A percentile compares a stretch with the other conserved stretches of the same genome.
Evolutionary conservation across 495 filamentous ascomycete genomes (phyloP).

Genomic region (Podospora sp.): DNA sequence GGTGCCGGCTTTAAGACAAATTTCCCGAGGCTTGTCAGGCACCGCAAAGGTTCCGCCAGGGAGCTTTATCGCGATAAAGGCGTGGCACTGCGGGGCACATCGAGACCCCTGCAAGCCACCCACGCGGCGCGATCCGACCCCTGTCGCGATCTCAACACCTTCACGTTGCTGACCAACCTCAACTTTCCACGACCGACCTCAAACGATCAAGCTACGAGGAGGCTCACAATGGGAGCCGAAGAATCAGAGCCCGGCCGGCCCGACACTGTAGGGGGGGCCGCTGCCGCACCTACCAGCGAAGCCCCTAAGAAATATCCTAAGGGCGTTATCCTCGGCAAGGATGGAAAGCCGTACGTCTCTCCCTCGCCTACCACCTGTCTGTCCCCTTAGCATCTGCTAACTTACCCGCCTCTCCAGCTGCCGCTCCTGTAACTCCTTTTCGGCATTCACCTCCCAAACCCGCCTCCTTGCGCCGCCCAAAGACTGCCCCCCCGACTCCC

Average conservation of each 20-base stretch:
- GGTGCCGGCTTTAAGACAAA: not conserved
- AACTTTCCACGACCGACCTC: not conserved
- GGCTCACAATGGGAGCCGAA: not conserved
- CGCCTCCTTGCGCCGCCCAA: conserved; percentile 49
- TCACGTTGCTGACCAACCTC: not conserved
- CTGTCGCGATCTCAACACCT: conserved; percentile 4
- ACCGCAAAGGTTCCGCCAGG: conserved; percentile 4
- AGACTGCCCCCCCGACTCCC: conserved; percentile 81
- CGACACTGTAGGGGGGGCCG: not conserved
- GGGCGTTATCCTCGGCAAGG: conserved; percentile 83
- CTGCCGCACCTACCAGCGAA: conserved; percentile 13
- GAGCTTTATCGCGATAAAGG: conserved; percentile 26
- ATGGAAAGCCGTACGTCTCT: conserved; percentile 87
- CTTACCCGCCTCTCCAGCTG: conserved; percentile 64
- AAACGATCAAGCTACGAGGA: not conserved
- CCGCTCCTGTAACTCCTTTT: conserved; percentile 81
- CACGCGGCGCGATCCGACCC: conserved; percentile 21
- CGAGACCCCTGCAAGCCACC: conserved; percentile 12
- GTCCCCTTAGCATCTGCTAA: not conserved
- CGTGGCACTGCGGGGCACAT: conserved; percentile 7
- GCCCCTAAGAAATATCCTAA: conserved; percentile 60
- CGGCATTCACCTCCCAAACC: conserved; percentile 60
- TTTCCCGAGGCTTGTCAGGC: not conserved
- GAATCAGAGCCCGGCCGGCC: not conserved
- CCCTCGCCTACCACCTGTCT: not conserved